phyloP scores from a whole-genome alignment of 23 red algal genomes.

The Gracilaria gracilis region DNA sequence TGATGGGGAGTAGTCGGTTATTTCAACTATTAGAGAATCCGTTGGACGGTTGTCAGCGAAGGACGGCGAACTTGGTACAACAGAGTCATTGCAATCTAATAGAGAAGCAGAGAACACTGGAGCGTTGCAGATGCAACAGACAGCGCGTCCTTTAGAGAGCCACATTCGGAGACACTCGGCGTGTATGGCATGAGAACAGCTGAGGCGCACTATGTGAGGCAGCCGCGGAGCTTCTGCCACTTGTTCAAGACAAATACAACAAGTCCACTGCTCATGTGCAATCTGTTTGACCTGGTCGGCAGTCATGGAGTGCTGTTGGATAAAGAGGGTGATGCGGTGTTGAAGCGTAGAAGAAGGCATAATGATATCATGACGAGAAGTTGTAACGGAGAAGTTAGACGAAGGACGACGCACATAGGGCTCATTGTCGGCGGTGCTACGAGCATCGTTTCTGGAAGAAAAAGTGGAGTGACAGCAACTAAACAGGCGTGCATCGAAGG shows the following conservation, averaged over 20 bases:
- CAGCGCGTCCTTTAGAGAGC: slow-evolving; percentile 57
- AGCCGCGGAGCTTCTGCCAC: background rate
- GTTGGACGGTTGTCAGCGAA: background rate
- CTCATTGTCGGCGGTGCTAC: background rate
- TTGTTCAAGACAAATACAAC: slow-evolving; percentile 65
- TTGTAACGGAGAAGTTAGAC: slow-evolving; percentile 18
- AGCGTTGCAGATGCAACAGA: slow-evolving; percentile 64
- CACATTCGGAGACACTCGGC: slow-evolving; percentile 60
- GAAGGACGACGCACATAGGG: slow-evolving; percentile 6
- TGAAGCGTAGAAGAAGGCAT: background rate
- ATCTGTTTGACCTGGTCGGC: background rate
- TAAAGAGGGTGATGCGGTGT: slow-evolving; percentile 13
- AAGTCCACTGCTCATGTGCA: slow-evolving; percentile 38
- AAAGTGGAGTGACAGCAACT: background rate
- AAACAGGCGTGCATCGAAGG: background rate
- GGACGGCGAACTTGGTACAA: slow-evolving; percentile 3
- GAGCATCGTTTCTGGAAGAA: background rate
- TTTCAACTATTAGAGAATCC: slow-evolving; percentile 8
- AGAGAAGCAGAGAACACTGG: slow-evolving; percentile 25
- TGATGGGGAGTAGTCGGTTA: slow-evolving; percentile 26
- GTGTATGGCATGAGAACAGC: slow-evolving; percentile 55
- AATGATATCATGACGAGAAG: background rate
- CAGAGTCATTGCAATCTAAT: background rate
- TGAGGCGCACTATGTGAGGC: slow-evolving; percentile 23
- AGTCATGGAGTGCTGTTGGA: slow-evolving; percentile 25